Base-by-base conservation (phyloP, 306 rosid species). In the Casuarina equisetifolia region DNA sequence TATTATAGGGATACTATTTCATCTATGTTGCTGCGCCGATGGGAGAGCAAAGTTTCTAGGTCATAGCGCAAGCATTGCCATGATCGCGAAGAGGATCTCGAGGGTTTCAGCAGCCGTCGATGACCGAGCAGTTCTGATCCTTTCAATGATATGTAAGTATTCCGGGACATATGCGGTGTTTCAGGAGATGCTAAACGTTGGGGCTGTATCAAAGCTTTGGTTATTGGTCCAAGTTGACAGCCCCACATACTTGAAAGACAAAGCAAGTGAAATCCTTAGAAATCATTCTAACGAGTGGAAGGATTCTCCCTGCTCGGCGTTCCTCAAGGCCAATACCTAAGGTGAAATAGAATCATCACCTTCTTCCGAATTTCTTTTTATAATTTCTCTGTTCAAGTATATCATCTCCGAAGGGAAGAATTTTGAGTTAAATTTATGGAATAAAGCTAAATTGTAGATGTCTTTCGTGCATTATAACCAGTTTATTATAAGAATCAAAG, bases 131-230 rank as follows among this genome's bases (percentile, higher is more conserved):
- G 78, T 90, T 36, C 76, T 83, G 82, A 76, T 90, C 6, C 84
- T 92, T 4, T 80, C 86, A 1, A 35, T 85, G 79, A 59, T 92
- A 0, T 75, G 84, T 9, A 87, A 75, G 55, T 82, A 69, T 77
- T 87, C 90, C 0, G 92, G 83, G 10, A 90, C 89, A 0, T 78
- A 75, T 6, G 17, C 2, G 70, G 92, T 86, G 42, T 35, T 89
- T 43, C 86, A 85, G 76, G 96, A 92, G 72, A 92, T 92, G 97
- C 15, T 85, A 73, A 77, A 72, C 54, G 64, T 83, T 49, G 97
- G 97, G 35, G 86, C 86, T 1, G 89, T 90, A 45, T 7, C 63
- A 1, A 89, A 83, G 91, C 96, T 92, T 44, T 83, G 86, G n/a
- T 45, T 70, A 70, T 9, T 92, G 84, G 80, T 92, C 44, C 96